Conservation (phyloP, 2,329 filamentous ascomycete genomes). For the Epichloe scottii region DNA sequence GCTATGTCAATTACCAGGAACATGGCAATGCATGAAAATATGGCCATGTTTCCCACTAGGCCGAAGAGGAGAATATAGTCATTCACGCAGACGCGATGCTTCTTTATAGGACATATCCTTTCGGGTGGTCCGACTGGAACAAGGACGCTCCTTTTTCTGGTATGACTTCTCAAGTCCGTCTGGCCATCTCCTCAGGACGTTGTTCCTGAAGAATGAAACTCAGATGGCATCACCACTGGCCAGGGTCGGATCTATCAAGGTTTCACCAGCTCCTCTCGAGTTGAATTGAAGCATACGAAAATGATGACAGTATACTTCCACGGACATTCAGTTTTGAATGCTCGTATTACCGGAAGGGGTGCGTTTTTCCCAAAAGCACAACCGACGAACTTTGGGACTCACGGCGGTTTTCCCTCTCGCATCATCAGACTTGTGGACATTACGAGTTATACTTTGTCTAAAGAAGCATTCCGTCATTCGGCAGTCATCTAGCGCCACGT, state of each 20-base stretch:
- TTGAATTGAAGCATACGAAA: background rate
- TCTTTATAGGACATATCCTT: background rate
- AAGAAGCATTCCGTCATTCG: background rate
- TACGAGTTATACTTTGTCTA: background rate
- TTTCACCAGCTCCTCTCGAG: background rate
- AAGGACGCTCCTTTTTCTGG: background rate
- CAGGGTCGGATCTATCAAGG: background rate
- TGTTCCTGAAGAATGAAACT: too few relatives aligned
- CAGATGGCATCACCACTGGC: background rate
- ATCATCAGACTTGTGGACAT: background rate
- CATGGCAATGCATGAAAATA: background rate
- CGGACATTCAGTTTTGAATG: background rate
- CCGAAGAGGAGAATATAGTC: background rate
- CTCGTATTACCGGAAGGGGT: background rate
- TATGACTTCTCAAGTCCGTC: background rate
- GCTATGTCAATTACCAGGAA: background rate
- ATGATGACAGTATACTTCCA: background rate
- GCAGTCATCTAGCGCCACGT: background rate
- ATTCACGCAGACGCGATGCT: background rate
- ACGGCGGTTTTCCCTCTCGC: background rate
- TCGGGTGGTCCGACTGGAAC: background rate
- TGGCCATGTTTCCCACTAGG: background rate
- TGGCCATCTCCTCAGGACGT: background rate
- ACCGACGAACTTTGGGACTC: background rate
- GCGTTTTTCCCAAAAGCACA: background rate